Base-by-base conservation (phyloP, 208 protist genomes). In the Acanthamoeba polyphaga region DNA sequence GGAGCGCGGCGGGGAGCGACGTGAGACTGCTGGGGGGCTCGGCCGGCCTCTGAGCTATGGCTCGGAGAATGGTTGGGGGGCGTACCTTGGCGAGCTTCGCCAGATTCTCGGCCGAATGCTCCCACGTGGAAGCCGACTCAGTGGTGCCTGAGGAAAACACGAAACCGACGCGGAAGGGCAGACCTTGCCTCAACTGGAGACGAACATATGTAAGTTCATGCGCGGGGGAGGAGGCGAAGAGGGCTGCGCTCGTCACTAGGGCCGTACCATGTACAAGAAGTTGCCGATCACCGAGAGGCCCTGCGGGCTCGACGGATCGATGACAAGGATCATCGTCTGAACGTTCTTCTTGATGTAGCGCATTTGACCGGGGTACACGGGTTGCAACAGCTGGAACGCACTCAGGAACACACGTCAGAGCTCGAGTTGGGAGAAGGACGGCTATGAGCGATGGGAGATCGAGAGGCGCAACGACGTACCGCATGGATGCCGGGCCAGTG, bases 341-440 rank as follows among this genome's bases (percentile, higher is more conserved):
- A 99, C 27, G 95, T 99, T 99, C 89, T 96, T 97, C 9, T 93
- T 93, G 15, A 98, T 96, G n/a, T 98, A 94, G 64, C 70, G 17
- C 15, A 97, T 43, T 32, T 97, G 95, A 15, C 96, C 96, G 17
- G 88, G 96, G 74, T 46, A 96, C n/a, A 76, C 1, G n/a, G 76
- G 96, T 62, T 95, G 95, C 17, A 97, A 51, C n/a, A 96, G n/a
- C 74, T 95, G 15, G 27, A 68, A 10, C 62, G 24, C 27, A 3
- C 13, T 29, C 62, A 68, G 24, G 2, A 68, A 68, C 24, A 22
- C 10, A 60, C 53, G 76, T 51, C 53, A 60, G 55, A 60, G 43
- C 43, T 49, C 43, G 43, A 88, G 49, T 4, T 93, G 15, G 19
- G 15, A 60, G 10, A 0, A 5, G 43, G 3, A 49, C 43, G 43